Base-by-base conservation (phyloP, 352 stramenopile genomes). In the Globisporangium rhizosaccharum region DNA sequence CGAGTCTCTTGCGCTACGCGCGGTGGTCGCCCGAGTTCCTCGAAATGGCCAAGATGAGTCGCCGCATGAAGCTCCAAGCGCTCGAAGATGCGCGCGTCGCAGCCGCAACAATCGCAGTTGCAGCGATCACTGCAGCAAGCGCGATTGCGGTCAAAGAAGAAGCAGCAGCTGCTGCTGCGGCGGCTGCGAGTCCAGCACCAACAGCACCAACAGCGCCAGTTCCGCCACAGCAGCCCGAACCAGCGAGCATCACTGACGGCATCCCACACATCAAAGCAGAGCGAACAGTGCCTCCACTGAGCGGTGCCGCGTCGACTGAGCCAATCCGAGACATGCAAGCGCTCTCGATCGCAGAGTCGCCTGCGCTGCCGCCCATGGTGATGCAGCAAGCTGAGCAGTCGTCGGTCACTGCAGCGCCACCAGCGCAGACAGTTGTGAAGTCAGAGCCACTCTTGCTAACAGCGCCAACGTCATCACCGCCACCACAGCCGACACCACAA, bases 1-100 rank as follows among this genome's bases (percentile, higher is more conserved):
- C 65, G 0, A 70, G 28, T n/a, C 72, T 83, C 48, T 44, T 83
- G 14, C 69, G 65, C 10, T 84, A 78, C 36, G 70, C 69, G 30
- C 71, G 57, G 30, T 91, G 79, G 79, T 71, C 69, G 30, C 36
- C 57, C 0, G 58, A 62, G 42, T 82, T 84, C 49, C 42, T 70
- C 25, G 76, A 87, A 41, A 67, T 75, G 59, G 68, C 72, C 11
- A 85, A 80, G 55, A 71, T 67, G 59, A 62, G 50, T 33, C 61
- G 67, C 3, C 67, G 67, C 25, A 54, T 62, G 25, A 58, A 53
- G 36, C 54, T 64, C 28, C 48, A 64, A 15, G 51, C 26, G 14
- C 51, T 62, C 18, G 50, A 65, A 17, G 49, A 64, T 28, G 47
- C 45, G 17, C 25, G 39, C 23, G 49, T 28, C 11, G 41, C 39